Percentiles rank a stretch among this genome's conserved stretches.
Evolutionary conservation across 257 asterid species (phyloP).

Genomic region (Anisodus acutangulus): DNA sequence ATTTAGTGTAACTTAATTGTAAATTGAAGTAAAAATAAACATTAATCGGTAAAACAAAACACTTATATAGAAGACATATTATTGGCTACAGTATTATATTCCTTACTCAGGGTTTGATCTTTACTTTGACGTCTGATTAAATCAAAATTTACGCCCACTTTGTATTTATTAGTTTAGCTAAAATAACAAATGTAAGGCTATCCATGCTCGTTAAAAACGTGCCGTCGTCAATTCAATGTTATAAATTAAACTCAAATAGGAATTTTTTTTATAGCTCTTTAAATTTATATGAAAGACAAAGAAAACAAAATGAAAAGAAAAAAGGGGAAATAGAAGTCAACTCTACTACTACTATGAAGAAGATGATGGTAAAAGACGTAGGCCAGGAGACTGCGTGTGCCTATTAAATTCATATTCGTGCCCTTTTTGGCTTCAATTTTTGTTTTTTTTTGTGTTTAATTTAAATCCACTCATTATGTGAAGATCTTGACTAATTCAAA

Average conservation of each 20-base stretch:
- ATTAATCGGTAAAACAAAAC: no score
- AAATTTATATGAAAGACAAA: not conserved
- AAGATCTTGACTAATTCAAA: not conserved
- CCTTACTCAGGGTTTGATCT: no score
- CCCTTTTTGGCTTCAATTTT: not conserved
- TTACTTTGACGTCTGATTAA: no score
- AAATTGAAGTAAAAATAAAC: no score
- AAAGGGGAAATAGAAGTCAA: not conserved
- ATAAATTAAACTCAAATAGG: not conserved
- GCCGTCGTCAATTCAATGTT: not conserved
- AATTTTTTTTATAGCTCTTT: not conserved
- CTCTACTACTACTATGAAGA: not conserved
- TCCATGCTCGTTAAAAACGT: not conserved
- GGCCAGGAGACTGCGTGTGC: no score
- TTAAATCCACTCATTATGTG: not conserved
- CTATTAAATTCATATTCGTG: not conserved
- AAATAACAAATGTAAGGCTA: not conserved
- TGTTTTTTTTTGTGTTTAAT: not conserved
- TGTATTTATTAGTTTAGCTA: not conserved
- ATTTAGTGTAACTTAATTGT: no score
- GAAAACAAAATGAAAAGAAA: not conserved
- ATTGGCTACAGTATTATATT: no score
- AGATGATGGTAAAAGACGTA: no score
- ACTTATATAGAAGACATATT: no score
- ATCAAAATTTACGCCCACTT: no score